phyloP scores from a whole-genome alignment of 331 rosid genomes.

The Cucumis variabilis region DNA sequence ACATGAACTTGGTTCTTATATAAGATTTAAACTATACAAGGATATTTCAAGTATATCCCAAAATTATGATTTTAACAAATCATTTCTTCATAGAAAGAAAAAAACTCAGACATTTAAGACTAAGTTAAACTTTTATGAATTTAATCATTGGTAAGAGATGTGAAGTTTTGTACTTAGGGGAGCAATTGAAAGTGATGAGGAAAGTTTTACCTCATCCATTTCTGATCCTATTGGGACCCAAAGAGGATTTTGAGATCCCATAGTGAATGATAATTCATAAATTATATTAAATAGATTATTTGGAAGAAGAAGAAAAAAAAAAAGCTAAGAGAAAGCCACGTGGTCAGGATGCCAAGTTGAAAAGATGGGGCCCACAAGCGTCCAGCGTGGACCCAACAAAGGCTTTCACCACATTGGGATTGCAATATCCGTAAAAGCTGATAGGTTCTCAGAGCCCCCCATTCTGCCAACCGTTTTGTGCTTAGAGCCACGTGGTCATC shows the following conservation, averaged over 20 bases:
- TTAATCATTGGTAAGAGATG: neutral
- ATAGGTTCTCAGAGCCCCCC: slow-evolving; percentile 24
- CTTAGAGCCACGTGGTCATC: slow-evolving; percentile 32
- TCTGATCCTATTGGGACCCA: slow-evolving; percentile 30
- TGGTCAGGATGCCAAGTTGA: slow-evolving; percentile 22
- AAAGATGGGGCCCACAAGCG: neutral
- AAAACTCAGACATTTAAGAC: neutral
- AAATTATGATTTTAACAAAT: neutral
- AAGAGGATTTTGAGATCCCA: slow-evolving; percentile 26
- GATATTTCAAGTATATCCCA: too few species aligned
- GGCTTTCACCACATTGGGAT: neutral
- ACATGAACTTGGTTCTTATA: neutral
- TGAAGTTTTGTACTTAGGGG: slow-evolving; percentile 4
- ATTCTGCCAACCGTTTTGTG: slow-evolving; percentile 27
- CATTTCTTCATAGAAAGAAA: neutral
- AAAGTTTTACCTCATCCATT: slow-evolving; percentile 7
- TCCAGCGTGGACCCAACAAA: slow-evolving; percentile 24
- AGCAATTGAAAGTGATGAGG: slow-evolving; percentile 9
- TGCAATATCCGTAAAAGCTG: slow-evolving; percentile 24
- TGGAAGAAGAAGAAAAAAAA: neutral
- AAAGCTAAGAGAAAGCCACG: neutral
- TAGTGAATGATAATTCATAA: slow-evolving; percentile 14
- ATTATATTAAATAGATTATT: neutral
- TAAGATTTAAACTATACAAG: neutral
- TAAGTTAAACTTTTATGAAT: neutral